Percentiles rank a stretch among this genome's conserved stretches.
Evolutionary conservation across 2,329 filamentous ascomycete genomes (phyloP).

Genomic region (Diaporthe sp.): DNA sequence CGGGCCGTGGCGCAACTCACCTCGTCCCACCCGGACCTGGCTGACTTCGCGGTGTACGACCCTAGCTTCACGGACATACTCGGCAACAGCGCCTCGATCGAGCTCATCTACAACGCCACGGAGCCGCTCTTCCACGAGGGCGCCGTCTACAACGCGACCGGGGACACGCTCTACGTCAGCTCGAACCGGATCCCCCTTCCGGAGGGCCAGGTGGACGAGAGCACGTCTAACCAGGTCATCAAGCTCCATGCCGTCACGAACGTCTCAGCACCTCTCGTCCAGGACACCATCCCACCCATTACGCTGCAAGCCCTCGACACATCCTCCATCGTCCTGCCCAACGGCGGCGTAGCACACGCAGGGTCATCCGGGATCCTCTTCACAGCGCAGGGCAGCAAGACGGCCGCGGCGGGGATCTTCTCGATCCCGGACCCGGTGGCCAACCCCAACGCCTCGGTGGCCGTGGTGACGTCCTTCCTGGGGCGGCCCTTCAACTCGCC

Average conservation of each 20-base stretch:
- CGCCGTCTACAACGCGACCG: constrained; percentile 31
- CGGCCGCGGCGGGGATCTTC: constrained; percentile 32
- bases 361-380: constrained; percentile 31
- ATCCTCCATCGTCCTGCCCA: constrained; percentile 33
- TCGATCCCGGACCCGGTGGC: constrained; percentile 38
- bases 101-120: constrained; percentile 39
- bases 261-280: constrained; percentile 28
- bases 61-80: constrained; percentile 35
- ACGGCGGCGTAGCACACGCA: constrained; percentile 28
- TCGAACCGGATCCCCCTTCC: constrained; percentile 41
- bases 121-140: constrained; percentile 42
- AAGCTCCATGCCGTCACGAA: constrained; percentile 35
- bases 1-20: constrained; percentile 19
- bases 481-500: constrained; percentile 63
- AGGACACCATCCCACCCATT: constrained; percentile 14
- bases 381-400: constrained; percentile 42
- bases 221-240: constrained; percentile 40
- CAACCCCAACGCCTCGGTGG: constrained; percentile 43
- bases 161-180: constrained; percentile 37
- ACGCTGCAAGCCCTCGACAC: constrained; percentile 26
- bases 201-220: constrained; percentile 33
- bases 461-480: constrained; percentile 56
- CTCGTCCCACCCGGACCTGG: constrained; percentile 36
- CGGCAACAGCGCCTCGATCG: constrained; percentile 37
- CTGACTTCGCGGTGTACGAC: constrained; percentile 37